phyloP scores from a whole-genome alignment of 2,329 filamentous ascomycete genomes.

The Fusarium acutatum region DNA sequence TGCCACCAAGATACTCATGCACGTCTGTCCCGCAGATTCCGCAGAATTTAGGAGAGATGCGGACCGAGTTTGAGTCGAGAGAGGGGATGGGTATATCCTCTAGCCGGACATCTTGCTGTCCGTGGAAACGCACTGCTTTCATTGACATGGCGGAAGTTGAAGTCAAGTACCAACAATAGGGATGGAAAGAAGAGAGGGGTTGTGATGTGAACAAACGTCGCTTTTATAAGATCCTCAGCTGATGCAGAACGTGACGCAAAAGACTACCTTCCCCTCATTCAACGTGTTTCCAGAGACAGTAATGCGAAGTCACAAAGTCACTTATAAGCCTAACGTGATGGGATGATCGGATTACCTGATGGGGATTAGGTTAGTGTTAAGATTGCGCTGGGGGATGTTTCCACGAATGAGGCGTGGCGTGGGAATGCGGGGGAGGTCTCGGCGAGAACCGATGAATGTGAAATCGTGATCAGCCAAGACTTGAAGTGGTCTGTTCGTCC shows the following conservation, averaged over 20 bases:
- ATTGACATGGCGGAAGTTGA: neutral
- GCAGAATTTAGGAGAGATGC: neutral
- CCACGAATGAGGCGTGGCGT: neutral
- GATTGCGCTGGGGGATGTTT: neutral
- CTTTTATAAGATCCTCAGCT: neutral
- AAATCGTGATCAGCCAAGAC: neutral
- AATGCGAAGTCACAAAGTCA: conserved; percentile 21
- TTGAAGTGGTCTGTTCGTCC: neutral
- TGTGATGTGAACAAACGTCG: too few species aligned
- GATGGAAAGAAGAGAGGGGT: neutral
- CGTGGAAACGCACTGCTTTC: conserved; percentile 15
- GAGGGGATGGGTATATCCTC: neutral
- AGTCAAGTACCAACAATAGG: neutral
- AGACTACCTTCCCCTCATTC: conserved; percentile 2
- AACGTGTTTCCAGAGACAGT: conserved; percentile 5
- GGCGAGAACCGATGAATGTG: neutral
- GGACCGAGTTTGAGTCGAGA: neutral
- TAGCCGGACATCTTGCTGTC: neutral
- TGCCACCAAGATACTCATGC: conserved; percentile 17
- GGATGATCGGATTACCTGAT: conserved; percentile 4
- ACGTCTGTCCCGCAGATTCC: conserved; percentile 18
- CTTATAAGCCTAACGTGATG: neutral
- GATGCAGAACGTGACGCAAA: conserved; percentile 4
- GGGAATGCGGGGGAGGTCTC: neutral
- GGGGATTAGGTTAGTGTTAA: neutral